Evolutionary conservation across 75 land plant genomes (phyloP).

Genomic region (Isoetes taiwanensis): DNA sequence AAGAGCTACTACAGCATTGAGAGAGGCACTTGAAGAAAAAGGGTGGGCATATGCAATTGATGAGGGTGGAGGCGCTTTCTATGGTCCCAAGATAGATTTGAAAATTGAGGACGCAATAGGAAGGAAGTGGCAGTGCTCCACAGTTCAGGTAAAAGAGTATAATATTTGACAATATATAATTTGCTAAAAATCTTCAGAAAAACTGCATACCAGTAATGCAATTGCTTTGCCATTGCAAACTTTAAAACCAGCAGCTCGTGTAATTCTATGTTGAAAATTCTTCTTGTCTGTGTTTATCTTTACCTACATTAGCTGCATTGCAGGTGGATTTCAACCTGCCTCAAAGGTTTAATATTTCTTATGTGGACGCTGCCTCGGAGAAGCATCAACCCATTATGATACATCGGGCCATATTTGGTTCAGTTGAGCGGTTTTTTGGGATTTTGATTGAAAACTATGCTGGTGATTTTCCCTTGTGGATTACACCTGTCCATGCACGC

Average conservation of each 20-base stretch:
- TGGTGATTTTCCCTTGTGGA: conserved; percentile 96
- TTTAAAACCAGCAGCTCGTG: no score
- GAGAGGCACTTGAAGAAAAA: conserved; percentile 83
- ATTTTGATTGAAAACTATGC: conserved; percentile 89
- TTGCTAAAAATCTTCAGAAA: no score
- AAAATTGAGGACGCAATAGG: conserved; percentile 98
- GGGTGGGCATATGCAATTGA: conserved; percentile 87
- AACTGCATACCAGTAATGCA: no score
- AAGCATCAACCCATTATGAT: conserved; percentile 92
- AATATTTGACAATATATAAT: no score
- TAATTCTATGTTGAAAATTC: no score
- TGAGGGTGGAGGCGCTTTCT: conserved; percentile 99
- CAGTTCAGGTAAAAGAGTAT: conserved; percentile 83
- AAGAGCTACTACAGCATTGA: conserved; percentile 73
- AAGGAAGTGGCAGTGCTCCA: conserved; percentile 99
- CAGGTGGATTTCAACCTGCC: conserved; percentile 99
- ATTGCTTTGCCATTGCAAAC: no score
- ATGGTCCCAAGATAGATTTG: conserved; percentile 96
- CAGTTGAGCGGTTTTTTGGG: conserved; percentile 90
- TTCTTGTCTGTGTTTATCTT: not conserved
- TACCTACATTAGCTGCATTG: no score
- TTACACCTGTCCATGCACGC: conserved; percentile 87
- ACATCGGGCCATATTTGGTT: conserved; percentile 91
- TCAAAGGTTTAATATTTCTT: conserved; percentile 72
- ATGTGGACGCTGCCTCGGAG: conserved; percentile 70